Base-by-base conservation (phyloP, 1,139 yeast species). In the Saccharomyces hybrid region DNA sequence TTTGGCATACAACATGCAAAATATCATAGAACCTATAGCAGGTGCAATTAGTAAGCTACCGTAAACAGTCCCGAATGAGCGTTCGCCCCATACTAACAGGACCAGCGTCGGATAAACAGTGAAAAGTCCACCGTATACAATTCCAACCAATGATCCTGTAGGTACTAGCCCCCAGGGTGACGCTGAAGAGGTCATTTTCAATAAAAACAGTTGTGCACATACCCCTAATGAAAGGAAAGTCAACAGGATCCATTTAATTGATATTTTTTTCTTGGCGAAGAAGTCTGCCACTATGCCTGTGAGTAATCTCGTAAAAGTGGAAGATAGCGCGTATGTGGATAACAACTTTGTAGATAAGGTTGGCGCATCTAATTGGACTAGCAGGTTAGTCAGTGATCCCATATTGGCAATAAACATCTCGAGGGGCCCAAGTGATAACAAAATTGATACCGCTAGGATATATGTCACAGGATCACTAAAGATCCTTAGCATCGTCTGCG, bases 1-100 rank as follows among this genome's bases (percentile, higher is more conserved):
- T 31, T 71, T 67, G 0, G 97, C 97, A 69, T 86, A 91, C 23
- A 84, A 62, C 56, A 87, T 66, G 2, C 96, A 93, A 64, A 79
- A 88, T 1, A 80, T 61, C 5, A 88, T 77, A 0, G 95, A 78
- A 1, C 97, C 97, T 2, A 89, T 61, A 0, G 98, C 97, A 0
- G 98, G 97, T 0, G 96, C 96, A 34, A 88, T 77, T 81, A 91
- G 83, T 65, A 89, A 87, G 31, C 88, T 76, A 2, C 98, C 98
- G 91, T 97, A 93, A 1, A 95, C 86, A 2, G 96, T 86, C 0
- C 98, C 98, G 68, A 93, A 83, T 52, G 88, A 80, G 54, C 87
- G 91, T 41, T 88, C 81, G 0, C 98, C 97, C 97, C 97, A 93
- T 1, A 87, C 80, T 3, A 84, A 76, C 1, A 96, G 85, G 2